phyloP scores from a whole-genome alignment of 768 basidiomycete species.

The Boletus vermiculosoides region DNA sequence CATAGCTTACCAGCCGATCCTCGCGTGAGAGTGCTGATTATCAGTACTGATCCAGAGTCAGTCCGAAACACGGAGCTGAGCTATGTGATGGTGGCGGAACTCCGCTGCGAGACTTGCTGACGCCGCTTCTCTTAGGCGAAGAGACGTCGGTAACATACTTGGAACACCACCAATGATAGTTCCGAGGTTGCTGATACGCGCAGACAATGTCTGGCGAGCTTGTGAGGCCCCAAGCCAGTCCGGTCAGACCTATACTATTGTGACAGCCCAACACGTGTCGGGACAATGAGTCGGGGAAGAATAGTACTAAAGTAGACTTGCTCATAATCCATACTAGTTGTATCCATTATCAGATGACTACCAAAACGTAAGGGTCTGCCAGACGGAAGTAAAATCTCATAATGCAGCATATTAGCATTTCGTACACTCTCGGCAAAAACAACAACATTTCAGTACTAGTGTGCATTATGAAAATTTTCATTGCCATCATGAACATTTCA shows the following conservation, averaged over 20 bases:
- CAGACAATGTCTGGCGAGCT: not conserved
- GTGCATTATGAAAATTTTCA: too few species aligned
- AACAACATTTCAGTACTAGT: too few species aligned
- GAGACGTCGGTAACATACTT: too few species aligned
- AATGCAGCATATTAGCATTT: too few species aligned
- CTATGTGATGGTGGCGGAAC: not conserved
- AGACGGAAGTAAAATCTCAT: too few species aligned
- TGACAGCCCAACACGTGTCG: not conserved
- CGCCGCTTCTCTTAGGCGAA: not conserved
- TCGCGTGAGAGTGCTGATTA: not conserved
- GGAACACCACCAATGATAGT: too few species aligned
- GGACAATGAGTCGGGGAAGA: not conserved
- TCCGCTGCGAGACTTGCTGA: not conserved
- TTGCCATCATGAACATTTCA: too few species aligned
- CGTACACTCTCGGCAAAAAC: too few species aligned
- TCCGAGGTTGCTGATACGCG: not conserved
- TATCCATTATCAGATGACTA: too few species aligned
- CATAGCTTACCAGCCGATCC: not conserved
- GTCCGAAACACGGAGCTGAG: not conserved
- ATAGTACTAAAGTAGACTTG: too few species aligned
- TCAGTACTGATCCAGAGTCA: not conserved
- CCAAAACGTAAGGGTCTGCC: too few species aligned
- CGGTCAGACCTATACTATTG: not conserved
- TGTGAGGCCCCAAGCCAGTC: not conserved
- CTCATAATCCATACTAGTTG: too few species aligned